Base-by-base conservation (phyloP, 208 protist genomes). In the Acanthamoeba quina region DNA sequence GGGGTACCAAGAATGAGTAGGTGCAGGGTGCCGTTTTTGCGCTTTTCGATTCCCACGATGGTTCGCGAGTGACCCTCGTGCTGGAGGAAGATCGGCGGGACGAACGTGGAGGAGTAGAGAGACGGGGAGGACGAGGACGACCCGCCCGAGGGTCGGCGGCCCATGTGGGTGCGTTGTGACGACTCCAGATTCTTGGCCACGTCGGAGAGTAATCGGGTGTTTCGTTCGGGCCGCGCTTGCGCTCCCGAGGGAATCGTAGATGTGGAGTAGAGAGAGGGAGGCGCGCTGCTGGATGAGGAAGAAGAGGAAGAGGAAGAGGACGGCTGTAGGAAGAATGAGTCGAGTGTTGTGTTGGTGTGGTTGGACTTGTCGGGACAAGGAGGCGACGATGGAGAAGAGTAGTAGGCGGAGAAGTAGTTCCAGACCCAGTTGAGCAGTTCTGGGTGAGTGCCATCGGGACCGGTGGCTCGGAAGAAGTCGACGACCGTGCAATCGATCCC, bases 41-140 rank as follows among this genome's bases (percentile, higher is more conserved):
- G 44, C 90, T 93, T 93, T 47, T 93, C 90, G 24, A 93, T 93
- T 2, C 90, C 90, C n/a, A 93, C 68, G 41, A 93, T 82, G 24
- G 90, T 93, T 21, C 90, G 90, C 44, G 90, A 93, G 49, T 93
- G 90, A n/a, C 90, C 90, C 19, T 93, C 90, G 49, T 93, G 90
- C 29, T 93, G 90, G 29, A 93, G 52, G 68, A 93, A 93, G 24
- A 93, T 62, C 13, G 90, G 70, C 13, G 90, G 90, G 17, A 82
- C 49, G 49, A 82, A 93, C 6, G 34, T 56, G 13, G 78, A 41
- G 13, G 78, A 62, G 21, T 54, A 62, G 41, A 68, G 49, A 64
- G 90, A 83, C 29, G 90, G 44, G 31, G 90, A 76, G 37, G 66
- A 34, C 7, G 70, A 83, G 44, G 90, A 93, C 85, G 90, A 93